These are phyloP conservation scores for Pseudogymnoascus sp. DNA, from an alignment of 2,329 filamentous ascomycete species.

Conservation along the genomic window DNA sequence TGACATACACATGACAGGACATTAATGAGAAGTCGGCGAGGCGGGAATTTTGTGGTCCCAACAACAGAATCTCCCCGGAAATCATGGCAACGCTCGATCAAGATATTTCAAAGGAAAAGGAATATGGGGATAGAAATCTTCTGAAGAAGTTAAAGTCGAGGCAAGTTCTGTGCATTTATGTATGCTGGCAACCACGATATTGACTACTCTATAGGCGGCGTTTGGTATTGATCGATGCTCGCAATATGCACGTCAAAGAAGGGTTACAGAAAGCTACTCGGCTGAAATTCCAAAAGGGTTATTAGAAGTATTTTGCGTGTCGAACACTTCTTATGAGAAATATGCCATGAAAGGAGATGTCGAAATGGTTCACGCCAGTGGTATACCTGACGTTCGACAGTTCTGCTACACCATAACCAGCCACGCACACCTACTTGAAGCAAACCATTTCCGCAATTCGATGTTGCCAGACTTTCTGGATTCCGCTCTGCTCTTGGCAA, in stretches of 20 bases:
- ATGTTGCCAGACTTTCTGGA: slow-evolving; percentile 23
- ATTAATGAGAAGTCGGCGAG: slow-evolving; percentile 24
- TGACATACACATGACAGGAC: slow-evolving; percentile 20
- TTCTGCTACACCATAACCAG: slow-evolving; percentile 30
- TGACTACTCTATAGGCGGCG: slow-evolving; percentile 19
- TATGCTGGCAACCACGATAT: not conserved
- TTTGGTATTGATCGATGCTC: slow-evolving; percentile 25
- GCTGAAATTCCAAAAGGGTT: slow-evolving; percentile 16
- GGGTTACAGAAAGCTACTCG: slow-evolving; percentile 21
- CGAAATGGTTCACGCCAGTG: slow-evolving; percentile 24
- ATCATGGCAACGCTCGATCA: slow-evolving; percentile 22
- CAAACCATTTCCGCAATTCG: slow-evolving; percentile 25
- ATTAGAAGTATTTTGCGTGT: slow-evolving; percentile 31
- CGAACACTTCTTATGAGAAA: slow-evolving; percentile 29
- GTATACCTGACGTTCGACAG: slow-evolving; percentile 27
- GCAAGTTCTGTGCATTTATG: slow-evolving; percentile 13
- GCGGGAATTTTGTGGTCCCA: slow-evolving; percentile 22
- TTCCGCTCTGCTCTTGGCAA: slow-evolving; percentile 25
- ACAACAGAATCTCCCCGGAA: slow-evolving; percentile 17
- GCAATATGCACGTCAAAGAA: slow-evolving; percentile 25
- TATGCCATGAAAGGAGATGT: slow-evolving; percentile 24
- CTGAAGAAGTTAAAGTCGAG: slow-evolving; percentile 23
- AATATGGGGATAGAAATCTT: slow-evolving; percentile 12
- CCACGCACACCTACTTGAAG: slow-evolving; percentile 26
- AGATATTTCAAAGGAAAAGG: slow-evolving; percentile 23